Evolutionary conservation across 371 early-diverging fungal genomes (phyloP), one percentile per base, ranked within the genome.

Genomic region (Mortierella sp.): DNA sequence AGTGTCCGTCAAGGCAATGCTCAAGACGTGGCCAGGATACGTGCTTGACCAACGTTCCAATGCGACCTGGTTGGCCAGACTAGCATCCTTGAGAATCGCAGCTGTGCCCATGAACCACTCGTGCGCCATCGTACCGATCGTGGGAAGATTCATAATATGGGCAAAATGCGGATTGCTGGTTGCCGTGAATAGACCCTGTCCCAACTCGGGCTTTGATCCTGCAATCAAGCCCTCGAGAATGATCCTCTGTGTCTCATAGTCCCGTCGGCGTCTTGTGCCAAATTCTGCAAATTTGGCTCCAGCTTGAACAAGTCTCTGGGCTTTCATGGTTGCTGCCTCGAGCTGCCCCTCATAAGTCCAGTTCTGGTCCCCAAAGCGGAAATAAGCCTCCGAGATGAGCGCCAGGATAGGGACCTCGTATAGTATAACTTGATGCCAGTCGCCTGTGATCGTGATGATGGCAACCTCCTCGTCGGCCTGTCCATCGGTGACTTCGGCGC

Each of bases 71-170:
- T 93, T 92, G 2, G 88, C 92, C 43, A 83, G 80, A 30, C 82
- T 61, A 8, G 92, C 81, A 19, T 86, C 87, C 42, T 86, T 85
- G 46, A 92, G 65, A 14, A 75, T 75, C 9, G 91, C 92, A 8
- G 92, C 89, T n/a, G 86, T 75, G 2, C 86, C 93, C 92, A 92
- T 93, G 57, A 86, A 89, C 83, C 89, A 93, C 52, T 93, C 93
- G 70, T 93, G 93, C 0, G 90, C 89, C 82, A 93, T 85, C 1
- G 93, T 93, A 15, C 93, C 93, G 60, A 92, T 86, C 3, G 90
- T 86, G 7, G 62, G 26, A n/a, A 89, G 48, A 31, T 79, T 70
- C 69, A 90, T 87, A 53, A 86, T 84, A 63, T 83, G 89, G 4
- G 93, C 93, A 12, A 93, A 78, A 61, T 86, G 87, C 2, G 91